These are phyloP conservation scores for Salix viminalis DNA, from an alignment of 345 rosid species.

Conservation along the genomic window DNA sequence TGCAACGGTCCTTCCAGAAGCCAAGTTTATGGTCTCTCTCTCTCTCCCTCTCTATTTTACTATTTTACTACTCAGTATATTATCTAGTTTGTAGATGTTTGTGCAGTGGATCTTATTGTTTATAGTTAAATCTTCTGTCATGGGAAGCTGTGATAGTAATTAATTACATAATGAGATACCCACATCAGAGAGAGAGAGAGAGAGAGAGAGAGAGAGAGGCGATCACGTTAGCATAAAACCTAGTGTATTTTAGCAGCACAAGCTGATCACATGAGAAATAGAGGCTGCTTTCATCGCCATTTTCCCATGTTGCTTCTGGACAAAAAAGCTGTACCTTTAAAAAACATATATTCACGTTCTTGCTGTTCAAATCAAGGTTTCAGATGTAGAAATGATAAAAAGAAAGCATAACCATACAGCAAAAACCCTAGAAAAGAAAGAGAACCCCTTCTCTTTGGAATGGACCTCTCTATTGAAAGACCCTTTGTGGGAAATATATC, in stretches of 20 bases:
- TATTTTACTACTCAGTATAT: background rate
- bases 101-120: conserved; percentile 20
- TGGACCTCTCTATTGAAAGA: background rate
- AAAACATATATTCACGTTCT: background rate
- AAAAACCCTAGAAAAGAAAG: background rate
- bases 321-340: background rate
- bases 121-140: background rate
- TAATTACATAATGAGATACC: background rate
- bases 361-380: background rate
- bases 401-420: background rate
- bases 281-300: conserved; percentile 21
- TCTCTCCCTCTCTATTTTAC: background rate
- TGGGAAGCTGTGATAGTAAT: background rate
- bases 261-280: conserved; percentile 19
- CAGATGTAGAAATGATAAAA: background rate
- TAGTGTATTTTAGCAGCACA: conserved; percentile 22
- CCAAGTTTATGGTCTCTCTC: conserved; percentile 20
- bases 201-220: background rate
- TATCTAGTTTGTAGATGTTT: conserved; percentile 15
- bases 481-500: background rate
- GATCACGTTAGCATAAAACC: conserved; percentile 33
- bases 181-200: background rate
- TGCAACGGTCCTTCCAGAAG: conserved; percentile 31
- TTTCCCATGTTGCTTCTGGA: conserved; percentile 16
- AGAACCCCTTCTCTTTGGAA: background rate